Conservation (phyloP, 2,329 filamentous ascomycete species). For the Microthyrium microscopicum region DNA sequence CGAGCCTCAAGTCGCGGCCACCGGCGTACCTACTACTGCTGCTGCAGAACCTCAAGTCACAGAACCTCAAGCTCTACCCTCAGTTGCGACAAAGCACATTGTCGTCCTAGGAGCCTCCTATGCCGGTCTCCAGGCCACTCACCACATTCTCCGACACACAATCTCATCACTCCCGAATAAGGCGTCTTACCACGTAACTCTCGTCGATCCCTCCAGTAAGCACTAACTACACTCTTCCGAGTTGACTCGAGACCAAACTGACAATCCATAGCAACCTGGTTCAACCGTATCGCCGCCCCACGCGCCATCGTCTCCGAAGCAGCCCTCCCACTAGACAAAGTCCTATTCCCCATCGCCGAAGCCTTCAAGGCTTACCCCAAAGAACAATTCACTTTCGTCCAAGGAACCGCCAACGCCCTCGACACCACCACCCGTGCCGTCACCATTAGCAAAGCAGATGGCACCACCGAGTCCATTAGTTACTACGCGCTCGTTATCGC, state of each 20-base stretch:
- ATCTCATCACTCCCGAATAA: constrained; percentile 17
- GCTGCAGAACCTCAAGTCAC: too few relatives aligned
- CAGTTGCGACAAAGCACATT: constrained; percentile 6
- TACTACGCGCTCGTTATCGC: constrained; percentile 42
- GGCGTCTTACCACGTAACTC: constrained; percentile 32
- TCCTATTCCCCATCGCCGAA: constrained; percentile 32
- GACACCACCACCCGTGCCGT: constrained; percentile 28
- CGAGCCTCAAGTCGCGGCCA: too few relatives aligned
- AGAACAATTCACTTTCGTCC: constrained; percentile 33
- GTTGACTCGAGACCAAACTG: too few relatives aligned
- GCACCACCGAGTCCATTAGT: constrained; percentile 18
- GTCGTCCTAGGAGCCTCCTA: constrained; percentile 9
- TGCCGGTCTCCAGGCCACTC: constrained; percentile 11
- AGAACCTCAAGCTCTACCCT: too few relatives aligned
- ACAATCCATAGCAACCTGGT: too few relatives aligned
- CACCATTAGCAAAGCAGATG: constrained; percentile 20
- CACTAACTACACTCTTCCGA: too few relatives aligned
- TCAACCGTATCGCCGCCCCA: constrained; percentile 36
- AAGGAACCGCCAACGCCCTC: constrained; percentile 31
- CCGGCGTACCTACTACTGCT: too few relatives aligned
- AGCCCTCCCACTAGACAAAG: constrained; percentile 29
- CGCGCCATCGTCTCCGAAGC: constrained; percentile 33
- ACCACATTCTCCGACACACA: constrained; percentile 21
- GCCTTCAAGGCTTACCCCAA: constrained; percentile 33
- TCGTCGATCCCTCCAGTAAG: constrained; percentile 35